These are phyloP conservation scores for Penicillium turbatum DNA, from an alignment of 495 filamentous ascomycete species.

Conservation along the genomic window DNA sequence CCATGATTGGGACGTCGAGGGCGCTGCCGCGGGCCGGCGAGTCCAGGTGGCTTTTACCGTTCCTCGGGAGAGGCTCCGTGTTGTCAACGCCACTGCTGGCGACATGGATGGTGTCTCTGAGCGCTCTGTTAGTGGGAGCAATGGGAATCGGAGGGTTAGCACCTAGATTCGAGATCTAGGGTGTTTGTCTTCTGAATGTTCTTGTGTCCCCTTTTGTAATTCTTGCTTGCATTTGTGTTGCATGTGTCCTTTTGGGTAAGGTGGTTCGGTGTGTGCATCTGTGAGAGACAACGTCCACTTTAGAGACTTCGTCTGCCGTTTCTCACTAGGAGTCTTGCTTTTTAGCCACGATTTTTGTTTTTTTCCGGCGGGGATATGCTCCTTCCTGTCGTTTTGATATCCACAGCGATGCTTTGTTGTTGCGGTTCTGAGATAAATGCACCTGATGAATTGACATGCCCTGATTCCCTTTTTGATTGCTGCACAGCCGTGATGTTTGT, in stretches of 20 bases:
- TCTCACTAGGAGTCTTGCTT: background rate
- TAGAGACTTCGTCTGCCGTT: background rate
- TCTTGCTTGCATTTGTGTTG: slow-evolving; percentile 8
- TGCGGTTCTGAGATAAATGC: slow-evolving; percentile 6
- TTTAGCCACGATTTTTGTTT: background rate
- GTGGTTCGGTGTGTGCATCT: background rate
- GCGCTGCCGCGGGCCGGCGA: slow-evolving; percentile 68
- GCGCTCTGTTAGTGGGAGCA: slow-evolving; percentile 25
- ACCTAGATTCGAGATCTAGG: background rate
- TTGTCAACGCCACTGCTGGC: slow-evolving; percentile 64
- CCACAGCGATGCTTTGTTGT: slow-evolving; percentile 6
- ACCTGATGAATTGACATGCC: slow-evolving; percentile 3
- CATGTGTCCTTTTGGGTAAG: background rate
- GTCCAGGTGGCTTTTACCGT: slow-evolving; percentile 96
- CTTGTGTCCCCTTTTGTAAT: background rate
- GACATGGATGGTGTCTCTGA: slow-evolving; percentile 37
- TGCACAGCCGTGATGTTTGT: background rate
- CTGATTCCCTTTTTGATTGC: background rate
- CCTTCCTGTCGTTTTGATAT: slow-evolving; percentile 4
- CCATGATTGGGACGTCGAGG: slow-evolving; percentile 87
- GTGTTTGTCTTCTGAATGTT: background rate
- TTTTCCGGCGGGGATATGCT: background rate
- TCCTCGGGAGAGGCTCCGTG: slow-evolving; percentile 74
- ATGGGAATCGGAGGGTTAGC: slow-evolving; percentile 18
- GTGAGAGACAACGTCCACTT: background rate